Base-by-base conservation (phyloP, 2,329 filamentous ascomycete species). In the Fusarium sp. region DNA sequence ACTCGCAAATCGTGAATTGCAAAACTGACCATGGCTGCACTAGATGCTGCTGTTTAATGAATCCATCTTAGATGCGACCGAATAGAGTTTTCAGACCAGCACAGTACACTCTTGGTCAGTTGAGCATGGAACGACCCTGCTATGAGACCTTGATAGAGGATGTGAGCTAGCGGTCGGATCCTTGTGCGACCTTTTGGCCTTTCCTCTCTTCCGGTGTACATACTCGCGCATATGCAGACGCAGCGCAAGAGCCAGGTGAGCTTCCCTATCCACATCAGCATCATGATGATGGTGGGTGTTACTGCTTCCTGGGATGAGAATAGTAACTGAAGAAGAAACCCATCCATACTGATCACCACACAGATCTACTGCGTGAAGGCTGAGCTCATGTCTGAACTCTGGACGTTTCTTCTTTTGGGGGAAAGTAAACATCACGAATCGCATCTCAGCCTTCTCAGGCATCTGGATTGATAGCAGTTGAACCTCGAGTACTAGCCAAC, bases 21-120 rank as follows among this genome's bases (percentile, higher is more conserved):
- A 51, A 65, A 44, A 68, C 61, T 59, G 60, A 66, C 64, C 70
- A 72, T 66, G 64, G 68, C 64, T 65, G 62, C 70, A 75, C 75
- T 76, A 77, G 42, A 47, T 42, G 39, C n/a, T n/a, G 56, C 48
- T 62, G 73, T 77, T 77, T 77, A 66, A 77, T 77, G 72, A 77
- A 70, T 50, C 65, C 75, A 75, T 76, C 74, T 74, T 48, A 59
- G 53, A 58, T 62, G 22, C 60, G 57, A 72, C 72, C 75, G 75
- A 77, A 76, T 77, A 64, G 56, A 56, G 56, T 70, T 75, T 67
- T 42, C 33, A 55, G 57, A 57, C 47, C 45, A 69, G 50, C 75
- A 77, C 75, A 77, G 75, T 77, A 75, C 62, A 69, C 39, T 70
- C 60, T 72, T 56, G 66, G 31, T 28, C 28, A 41, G 30, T 62